Base-by-base conservation (phyloP, 1,284 basidiomycete genomes). In the Pterulicium gracile region DNA sequence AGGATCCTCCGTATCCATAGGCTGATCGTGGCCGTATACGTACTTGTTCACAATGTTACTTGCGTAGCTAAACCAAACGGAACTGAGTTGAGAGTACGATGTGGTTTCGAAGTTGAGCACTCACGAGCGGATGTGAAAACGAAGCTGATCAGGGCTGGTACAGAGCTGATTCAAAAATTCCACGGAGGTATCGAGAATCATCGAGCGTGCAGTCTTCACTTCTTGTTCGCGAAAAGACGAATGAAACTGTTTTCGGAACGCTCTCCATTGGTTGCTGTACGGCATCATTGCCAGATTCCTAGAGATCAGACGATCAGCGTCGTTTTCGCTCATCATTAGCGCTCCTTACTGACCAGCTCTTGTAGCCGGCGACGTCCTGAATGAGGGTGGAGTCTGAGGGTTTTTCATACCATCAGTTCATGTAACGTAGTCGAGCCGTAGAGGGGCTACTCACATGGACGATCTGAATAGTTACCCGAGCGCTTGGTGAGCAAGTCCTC, bases 391-490 rank as follows among this genome's bases (percentile, higher is more conserved):
- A 10, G n/a, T 32, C 27, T 32, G 27, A 32, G n/a, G n/a, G n/a
- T 10, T n/a, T 10, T 7, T 7, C n/a, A 32, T 10, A 32, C 7
- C n/a, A n/a, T 10, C 27, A n/a, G 7, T 7, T 10, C 10, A 32
- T 32, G 10, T 10, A 32, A 32, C 10, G 27, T 10, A 32, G n/a
- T 32, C 7, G n/a, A 7, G 7, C 7, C 27, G 10, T 7, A n/a
- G 27, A 32, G 7, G n/a, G 27, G n/a, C 7, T 32, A n/a, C 27
- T 32, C 27, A 32, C 27, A 32, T 0, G 81, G 80, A 55, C 79
- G 82, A 61, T 86, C 82, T 17, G 80, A 77, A 58, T 86, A 87
- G 47, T 83, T 77, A 4, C 69, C 65, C 17, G 81, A 79, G 23
- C 76, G 73, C 56, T 75, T 80, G 50, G 84, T 81, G 50, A 87